Conservation (phyloP, 2,329 filamentous ascomycete genomes). For the Colletotrichum tanaceti region DNA sequence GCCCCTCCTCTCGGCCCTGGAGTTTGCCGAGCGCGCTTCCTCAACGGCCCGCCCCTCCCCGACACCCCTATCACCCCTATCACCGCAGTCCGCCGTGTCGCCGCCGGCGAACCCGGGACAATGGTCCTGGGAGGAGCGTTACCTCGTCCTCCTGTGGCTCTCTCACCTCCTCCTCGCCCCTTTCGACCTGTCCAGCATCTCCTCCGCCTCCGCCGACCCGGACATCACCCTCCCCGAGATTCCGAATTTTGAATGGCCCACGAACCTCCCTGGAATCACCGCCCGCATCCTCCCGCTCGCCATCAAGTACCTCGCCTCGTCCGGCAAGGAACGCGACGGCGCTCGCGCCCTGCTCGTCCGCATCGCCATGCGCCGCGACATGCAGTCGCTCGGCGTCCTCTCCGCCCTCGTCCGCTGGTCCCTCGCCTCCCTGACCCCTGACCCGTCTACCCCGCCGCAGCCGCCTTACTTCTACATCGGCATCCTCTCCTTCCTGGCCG, state of each 20-base stretch:
- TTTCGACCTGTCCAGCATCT: conserved; percentile 91
- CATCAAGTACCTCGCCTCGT: conserved; percentile 75
- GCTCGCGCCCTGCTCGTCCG: conserved; percentile 86
- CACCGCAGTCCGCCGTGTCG: neutral
- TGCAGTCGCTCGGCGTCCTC: conserved; percentile 82
- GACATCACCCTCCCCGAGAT: conserved; percentile 57
- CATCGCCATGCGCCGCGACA: conserved; percentile 85
- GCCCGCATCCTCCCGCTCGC: conserved; percentile 77
- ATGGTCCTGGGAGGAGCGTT: conserved; percentile 88
- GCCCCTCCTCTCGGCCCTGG: conserved; percentile 79
- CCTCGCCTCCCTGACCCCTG: conserved; percentile 67
- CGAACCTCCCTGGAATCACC: conserved; percentile 75
- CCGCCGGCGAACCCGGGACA: conserved; percentile 23
- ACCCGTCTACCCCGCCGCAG: conserved; percentile 50
- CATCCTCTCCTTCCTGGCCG: conserved; percentile 81
- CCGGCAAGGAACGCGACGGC: conserved; percentile 90
- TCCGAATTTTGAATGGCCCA: conserved; percentile 65
- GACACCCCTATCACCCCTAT: conserved; percentile 18
- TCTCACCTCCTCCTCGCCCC: conserved; percentile 85
- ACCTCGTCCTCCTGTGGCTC: conserved; percentile 88
- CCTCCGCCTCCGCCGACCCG: conserved; percentile 64
- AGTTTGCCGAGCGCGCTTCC: conserved; percentile 61
- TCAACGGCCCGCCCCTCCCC: conserved; percentile 18
- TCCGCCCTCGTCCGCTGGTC: conserved; percentile 77
- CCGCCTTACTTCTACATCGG: conserved; percentile 83